These are phyloP conservation scores for Metschnikowia santaceciliae DNA, from an alignment of 805 yeast species.

Conservation along the genomic window DNA sequence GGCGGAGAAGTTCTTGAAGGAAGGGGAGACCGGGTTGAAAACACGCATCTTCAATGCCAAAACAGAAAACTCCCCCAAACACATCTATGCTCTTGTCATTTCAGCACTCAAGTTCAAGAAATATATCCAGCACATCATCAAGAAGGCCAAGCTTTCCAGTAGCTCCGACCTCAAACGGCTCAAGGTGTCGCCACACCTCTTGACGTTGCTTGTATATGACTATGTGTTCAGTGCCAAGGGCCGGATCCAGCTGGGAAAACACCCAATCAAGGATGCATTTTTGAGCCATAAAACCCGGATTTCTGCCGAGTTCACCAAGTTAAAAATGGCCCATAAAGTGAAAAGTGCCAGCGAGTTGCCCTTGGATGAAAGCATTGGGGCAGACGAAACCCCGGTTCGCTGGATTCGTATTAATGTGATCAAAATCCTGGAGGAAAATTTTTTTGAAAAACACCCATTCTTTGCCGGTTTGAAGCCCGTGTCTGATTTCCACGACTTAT, in stretches of 20 bases:
- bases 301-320: constrained; percentile 74
- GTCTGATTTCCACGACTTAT: constrained; percentile 38
- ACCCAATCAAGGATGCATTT: constrained; percentile 77
- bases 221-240: constrained; percentile 69
- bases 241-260: constrained; percentile 84
- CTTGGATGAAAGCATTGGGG: constrained; percentile 38
- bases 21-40: constrained; percentile 27
- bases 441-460: constrained; percentile 32
- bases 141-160: constrained; percentile 61
- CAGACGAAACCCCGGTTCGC: constrained; percentile 67
- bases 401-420: constrained; percentile 78
- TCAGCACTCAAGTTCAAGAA: constrained; percentile 73
- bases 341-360: constrained; percentile 47
- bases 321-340: constrained; percentile 71
- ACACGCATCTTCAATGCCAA: constrained; percentile 36
- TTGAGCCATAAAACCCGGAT: constrained; percentile 75
- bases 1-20: constrained; percentile 36
- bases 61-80: constrained; percentile 62
- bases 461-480: constrained; percentile 47
- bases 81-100: constrained; percentile 76
- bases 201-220: constrained; percentile 75
- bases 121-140: constrained; percentile 58
- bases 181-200: constrained; percentile 49
- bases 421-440: constrained; percentile 39
- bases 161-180: constrained; percentile 35